These are phyloP conservation scores for Talaromyces liani DNA, from an alignment of 495 filamentous ascomycete species.

Conservation along the genomic window DNA sequence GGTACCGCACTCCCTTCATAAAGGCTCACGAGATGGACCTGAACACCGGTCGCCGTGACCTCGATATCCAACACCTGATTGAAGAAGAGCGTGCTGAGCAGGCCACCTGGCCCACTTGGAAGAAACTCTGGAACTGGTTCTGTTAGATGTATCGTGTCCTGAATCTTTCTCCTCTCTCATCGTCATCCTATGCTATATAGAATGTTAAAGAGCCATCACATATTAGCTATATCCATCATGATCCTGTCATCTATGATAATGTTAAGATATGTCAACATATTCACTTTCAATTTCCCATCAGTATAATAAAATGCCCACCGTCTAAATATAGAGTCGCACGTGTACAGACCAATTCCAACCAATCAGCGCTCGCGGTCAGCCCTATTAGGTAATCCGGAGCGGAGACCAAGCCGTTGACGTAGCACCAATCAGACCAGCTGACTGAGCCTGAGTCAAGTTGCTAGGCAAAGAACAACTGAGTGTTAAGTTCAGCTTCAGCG, in stretches of 20 bases:
- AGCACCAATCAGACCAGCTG: background rate
- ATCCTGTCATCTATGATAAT: background rate
- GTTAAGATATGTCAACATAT: background rate
- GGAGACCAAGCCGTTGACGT: slow-evolving; percentile 1
- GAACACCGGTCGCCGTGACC: slow-evolving; percentile 77
- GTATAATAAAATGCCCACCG: too few relatives aligned
- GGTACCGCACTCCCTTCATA: slow-evolving; percentile 61
- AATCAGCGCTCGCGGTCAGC: background rate
- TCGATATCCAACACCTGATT: slow-evolving; percentile 68
- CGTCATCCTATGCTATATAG: too few relatives aligned
- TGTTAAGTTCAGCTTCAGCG: background rate
- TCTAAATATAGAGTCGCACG: background rate
- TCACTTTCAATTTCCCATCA: background rate
- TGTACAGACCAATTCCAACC: background rate
- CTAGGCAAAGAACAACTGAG: background rate
- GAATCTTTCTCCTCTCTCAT: too few relatives aligned
- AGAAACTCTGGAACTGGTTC: slow-evolving; percentile 58
- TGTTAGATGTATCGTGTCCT: slow-evolving; percentile 25
- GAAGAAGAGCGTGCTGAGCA: slow-evolving; percentile 69
- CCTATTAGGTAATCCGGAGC: background rate
- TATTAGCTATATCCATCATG: background rate
- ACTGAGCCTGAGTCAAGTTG: background rate
- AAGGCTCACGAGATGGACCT: slow-evolving; percentile 70
- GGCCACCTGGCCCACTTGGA: slow-evolving; percentile 75
- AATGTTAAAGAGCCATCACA: background rate